Conservation (phyloP, 768 basidiomycete genomes). For the Collybia sordida region DNA sequence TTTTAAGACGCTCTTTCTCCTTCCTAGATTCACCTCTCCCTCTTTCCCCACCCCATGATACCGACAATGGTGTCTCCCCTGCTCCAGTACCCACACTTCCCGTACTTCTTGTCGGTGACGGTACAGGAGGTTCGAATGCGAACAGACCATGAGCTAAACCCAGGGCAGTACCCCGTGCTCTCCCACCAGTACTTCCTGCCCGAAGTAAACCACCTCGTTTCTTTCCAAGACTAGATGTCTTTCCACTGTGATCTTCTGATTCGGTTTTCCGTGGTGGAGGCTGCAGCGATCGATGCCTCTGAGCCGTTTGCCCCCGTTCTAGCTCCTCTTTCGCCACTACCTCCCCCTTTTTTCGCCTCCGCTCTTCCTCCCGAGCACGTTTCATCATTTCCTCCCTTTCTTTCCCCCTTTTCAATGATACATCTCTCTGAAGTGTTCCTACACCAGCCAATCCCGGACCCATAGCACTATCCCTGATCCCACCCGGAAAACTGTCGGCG, state of each 20-base stretch:
- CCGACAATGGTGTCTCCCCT: constrained; percentile 12
- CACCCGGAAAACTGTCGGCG: constrained; percentile 4
- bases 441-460: constrained; percentile 45
- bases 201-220: constrained; percentile 39
- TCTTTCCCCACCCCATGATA: constrained; percentile 19
- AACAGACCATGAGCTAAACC: constrained; percentile 59
- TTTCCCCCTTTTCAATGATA: constrained; percentile 37
- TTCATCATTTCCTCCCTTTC: constrained; percentile 33
- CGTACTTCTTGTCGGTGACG: constrained; percentile 43
- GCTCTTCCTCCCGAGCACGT: constrained; percentile 16
- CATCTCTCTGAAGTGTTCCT: constrained; percentile 41
- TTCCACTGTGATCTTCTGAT: constrained; percentile 43
- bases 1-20: constrained; percentile 9
- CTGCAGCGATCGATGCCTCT: constrained; percentile 1
- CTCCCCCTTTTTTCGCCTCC: constrained; percentile 14
- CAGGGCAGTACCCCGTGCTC: constrained; percentile 30
- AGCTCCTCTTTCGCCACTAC: constrained; percentile 23
- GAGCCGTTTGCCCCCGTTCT: constrained; percentile 28
- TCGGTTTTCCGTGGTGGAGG: constrained; percentile 8
- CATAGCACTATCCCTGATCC: constrained; percentile 33
- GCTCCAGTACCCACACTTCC: constrained; percentile 22
- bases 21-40: constrained; percentile 9
- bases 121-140: constrained; percentile 67
- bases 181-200: constrained; percentile 22
- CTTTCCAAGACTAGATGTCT: constrained; percentile 60